phyloP scores from a whole-genome alignment of 2,329 filamentous ascomycete genomes.

The Phaeosphaeria sp. region DNA sequence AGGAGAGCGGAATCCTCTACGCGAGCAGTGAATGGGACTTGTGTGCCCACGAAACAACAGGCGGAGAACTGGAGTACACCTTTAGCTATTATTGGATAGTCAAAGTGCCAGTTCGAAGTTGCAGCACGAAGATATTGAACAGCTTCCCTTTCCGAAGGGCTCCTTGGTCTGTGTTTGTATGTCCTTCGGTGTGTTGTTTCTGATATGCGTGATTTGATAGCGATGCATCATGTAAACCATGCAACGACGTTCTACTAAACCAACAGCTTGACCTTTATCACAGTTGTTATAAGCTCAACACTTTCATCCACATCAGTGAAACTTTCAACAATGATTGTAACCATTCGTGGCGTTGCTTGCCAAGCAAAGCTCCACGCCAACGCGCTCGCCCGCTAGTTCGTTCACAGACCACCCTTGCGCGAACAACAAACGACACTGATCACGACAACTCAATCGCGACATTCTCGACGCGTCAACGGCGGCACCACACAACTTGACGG shows the following conservation, averaged over 20 bases:
- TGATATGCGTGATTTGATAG: not conserved
- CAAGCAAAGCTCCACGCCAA: slow-evolving; percentile 3
- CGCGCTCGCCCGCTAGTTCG: slow-evolving; percentile 7
- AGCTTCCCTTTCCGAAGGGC: slow-evolving; percentile 29
- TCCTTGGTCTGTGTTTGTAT: slow-evolving; percentile 16
- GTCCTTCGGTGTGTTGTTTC: not conserved
- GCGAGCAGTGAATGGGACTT: slow-evolving; percentile 43
- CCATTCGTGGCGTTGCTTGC: not conserved
- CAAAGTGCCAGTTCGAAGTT: slow-evolving; percentile 13
- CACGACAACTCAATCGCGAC: slow-evolving; percentile 19
- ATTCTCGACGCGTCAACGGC: slow-evolving; percentile 23
- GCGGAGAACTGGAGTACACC: slow-evolving; percentile 14
- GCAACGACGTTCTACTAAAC: no score
- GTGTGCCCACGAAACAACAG: slow-evolving; percentile 22
- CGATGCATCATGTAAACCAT: no score
- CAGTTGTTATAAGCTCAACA: no score
- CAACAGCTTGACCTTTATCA: no score
- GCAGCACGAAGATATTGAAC: slow-evolving; percentile 26
- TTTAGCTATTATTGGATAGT: slow-evolving; percentile 10
- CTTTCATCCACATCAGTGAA: no score
- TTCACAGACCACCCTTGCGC: slow-evolving; percentile 22
- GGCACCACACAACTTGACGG: not conserved
- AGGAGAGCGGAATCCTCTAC: slow-evolving; percentile 40
- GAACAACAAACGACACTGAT: slow-evolving; percentile 29
- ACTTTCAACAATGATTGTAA: not conserved